Percentiles rank a stretch among this genome's conserved stretches.
These are phyloP conservation scores for Candida ponderosae DNA, from an alignment of 805 yeast genomes.

Conservation along the genomic window DNA sequence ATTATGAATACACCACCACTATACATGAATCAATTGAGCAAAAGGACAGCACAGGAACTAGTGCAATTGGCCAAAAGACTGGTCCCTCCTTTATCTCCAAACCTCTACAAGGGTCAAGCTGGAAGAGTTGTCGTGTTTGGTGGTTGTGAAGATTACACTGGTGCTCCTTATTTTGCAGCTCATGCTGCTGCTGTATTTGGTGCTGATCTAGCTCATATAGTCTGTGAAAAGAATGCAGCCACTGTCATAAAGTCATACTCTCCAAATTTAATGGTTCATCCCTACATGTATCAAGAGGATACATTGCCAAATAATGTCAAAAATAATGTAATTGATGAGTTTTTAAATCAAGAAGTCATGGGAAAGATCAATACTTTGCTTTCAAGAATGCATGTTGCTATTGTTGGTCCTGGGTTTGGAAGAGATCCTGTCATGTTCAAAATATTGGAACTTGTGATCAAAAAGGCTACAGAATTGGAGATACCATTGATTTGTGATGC, in stretches of 20 bases:
- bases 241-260: constrained; percentile 78
- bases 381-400: constrained; percentile 67
- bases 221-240: constrained; percentile 80
- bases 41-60: constrained; percentile 26
- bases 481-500: constrained; percentile 85
- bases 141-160: constrained; percentile 93
- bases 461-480: constrained; percentile 41
- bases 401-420: constrained; percentile 93
- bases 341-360: constrained; percentile 38
- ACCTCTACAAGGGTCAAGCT: constrained; percentile 84
- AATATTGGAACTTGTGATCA: constrained; percentile 49
- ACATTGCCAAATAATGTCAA: constrained; percentile 16
- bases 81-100: constrained; percentile 68
- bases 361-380: constrained; percentile 51
- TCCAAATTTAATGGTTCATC: constrained; percentile 96
- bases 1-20: too few relatives aligned
- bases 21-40: not conserved
- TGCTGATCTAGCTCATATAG: constrained; percentile 79
- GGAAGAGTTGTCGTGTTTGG: constrained; percentile 86
- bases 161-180: constrained; percentile 91
- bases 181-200: constrained; percentile 81
- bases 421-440: constrained; percentile 64
- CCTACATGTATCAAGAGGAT: constrained; percentile 54
- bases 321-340: constrained; percentile 8
- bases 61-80: constrained; percentile 42